Base-by-base conservation (phyloP, 139 green algal species). In the Deuterostichococcus epilithicus region DNA sequence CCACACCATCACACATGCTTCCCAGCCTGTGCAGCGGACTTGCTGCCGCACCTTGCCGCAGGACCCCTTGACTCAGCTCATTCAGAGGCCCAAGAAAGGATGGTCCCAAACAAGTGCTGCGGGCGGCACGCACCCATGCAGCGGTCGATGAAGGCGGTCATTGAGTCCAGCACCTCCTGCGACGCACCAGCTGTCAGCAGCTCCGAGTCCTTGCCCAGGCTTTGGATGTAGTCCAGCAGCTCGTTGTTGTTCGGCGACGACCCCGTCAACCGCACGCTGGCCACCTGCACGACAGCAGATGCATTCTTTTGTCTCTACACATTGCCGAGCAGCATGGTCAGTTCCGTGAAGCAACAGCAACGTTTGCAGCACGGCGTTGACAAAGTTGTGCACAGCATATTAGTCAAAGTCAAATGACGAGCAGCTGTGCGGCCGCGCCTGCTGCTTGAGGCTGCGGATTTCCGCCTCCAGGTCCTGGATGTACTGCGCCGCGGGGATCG, bases 141-240 rank as follows among this genome's bases (percentile, higher is more conserved):
- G 36, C 90, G 72, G 73, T 88, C 72, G 34, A 97, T 85, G 72
- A 97, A 95, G 3, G 83, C 13, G 78, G 94, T 93, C 90, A 97
- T 97, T 0, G 93, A 92, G 34, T 96, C 91, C 30, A 88, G 59
- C 18, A 94, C 90, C n/a, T 95, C 92, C 39, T 88, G 76, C 38
- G 83, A 72, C 6, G 80, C 79, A 35, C 71, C 68, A 10, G 76
- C 75, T n/a, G 84, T 88, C 60, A 90, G 68, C 52, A 85, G 78
- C 63, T 82, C 35, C 10, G 94, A 33, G 68, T 86, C 44, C 1
- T 85, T 75, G 37, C 88, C 77, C 70, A 97, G 81, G 1, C 35
- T 37, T 76, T 94, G 90, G 34, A 97, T 76, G 78, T 94, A 97
- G 34, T 93, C 86, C 34, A 97, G 78, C 60, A 93, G 78, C 82